These are phyloP conservation scores for Eucalyptus caleyi DNA, from an alignment of 345 rosid genomes.

Conservation along the genomic window DNA sequence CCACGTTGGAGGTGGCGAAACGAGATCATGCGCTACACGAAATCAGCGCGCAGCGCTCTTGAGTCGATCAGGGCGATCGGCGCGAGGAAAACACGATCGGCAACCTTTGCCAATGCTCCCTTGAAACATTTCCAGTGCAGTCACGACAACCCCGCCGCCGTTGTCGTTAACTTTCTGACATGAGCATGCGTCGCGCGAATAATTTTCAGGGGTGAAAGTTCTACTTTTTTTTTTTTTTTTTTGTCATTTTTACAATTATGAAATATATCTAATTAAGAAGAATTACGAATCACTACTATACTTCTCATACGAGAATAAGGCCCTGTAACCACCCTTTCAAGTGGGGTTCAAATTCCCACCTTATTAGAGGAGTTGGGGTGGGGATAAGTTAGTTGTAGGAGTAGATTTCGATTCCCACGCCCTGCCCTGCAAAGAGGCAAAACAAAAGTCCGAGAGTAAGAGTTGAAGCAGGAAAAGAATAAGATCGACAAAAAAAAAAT, in stretches of 20 bases:
- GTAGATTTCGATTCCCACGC: fast-evolving
- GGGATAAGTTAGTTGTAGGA: fast-evolving
- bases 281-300: not conserved
- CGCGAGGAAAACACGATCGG: not conserved
- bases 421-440: fast-evolving
- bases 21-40: not conserved
- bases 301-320: too few species aligned
- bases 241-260: not conserved
- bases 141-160: not conserved
- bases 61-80: not conserved
- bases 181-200: not conserved
- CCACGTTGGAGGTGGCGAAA: not conserved
- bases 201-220: not conserved
- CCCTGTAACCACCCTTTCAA: too few species aligned
- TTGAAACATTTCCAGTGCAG: not conserved
- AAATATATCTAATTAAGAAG: not conserved
- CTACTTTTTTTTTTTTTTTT: not conserved
- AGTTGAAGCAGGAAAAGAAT: too few species aligned
- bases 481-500: too few species aligned
- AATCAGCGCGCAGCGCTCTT: not conserved
- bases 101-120: not conserved
- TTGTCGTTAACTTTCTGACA: not conserved
- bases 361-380: too few species aligned
- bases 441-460: too few species aligned
- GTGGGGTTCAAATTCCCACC: too few species aligned